Evolutionary conservation across 768 basidiomycete genomes (phyloP).

Genomic region (Tulasnella sp.): DNA sequence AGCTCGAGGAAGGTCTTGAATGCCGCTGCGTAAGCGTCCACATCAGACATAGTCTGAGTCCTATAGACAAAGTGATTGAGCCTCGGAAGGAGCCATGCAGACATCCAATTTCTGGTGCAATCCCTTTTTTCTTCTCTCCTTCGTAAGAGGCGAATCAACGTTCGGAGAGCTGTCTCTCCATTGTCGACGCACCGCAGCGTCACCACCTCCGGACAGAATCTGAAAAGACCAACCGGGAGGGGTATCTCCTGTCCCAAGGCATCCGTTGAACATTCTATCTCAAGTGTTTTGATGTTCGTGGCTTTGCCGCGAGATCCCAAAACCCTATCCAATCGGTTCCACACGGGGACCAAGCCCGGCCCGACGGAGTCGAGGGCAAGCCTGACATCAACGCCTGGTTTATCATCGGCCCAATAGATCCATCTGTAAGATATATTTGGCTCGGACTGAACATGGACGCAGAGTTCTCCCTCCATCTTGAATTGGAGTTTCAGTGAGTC

Average conservation of each 20-base stretch:
- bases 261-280: background rate
- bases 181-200: background rate
- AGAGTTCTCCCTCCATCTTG: background rate
- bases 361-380: background rate
- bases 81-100: background rate
- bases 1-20: background rate
- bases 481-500: background rate
- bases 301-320: background rate
- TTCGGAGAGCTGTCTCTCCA: background rate
- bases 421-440: background rate
- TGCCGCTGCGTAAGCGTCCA: background rate
- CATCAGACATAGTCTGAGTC: background rate
- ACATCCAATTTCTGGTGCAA: background rate
- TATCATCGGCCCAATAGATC: background rate
- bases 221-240: background rate
- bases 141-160: background rate
- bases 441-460: background rate
- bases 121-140: background rate
- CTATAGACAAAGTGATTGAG: background rate
- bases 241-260: background rate
- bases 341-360: background rate
- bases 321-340: background rate
- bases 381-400: background rate
- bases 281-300: background rate
- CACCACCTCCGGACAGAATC: background rate